A percentile compares a stretch with the other conserved stretches of the same genome.
These are phyloP conservation scores for Talaromyces sp. DNA, from an alignment of 2,329 filamentous ascomycete genomes.

Conservation along the genomic window DNA sequence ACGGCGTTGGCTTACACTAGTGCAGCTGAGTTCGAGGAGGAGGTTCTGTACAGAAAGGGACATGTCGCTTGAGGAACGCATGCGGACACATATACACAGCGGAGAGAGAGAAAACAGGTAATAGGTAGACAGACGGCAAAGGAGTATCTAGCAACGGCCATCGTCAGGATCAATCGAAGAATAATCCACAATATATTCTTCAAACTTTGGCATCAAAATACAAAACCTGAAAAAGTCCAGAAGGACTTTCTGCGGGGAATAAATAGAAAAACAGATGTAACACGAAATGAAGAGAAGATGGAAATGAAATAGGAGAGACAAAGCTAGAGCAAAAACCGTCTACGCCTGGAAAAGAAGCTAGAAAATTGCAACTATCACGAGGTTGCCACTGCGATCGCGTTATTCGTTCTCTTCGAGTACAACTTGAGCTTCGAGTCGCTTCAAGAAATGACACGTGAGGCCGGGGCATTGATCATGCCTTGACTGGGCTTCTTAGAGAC, in stretches of 20 bases:
- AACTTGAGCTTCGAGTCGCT: not conserved
- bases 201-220: conserved; percentile 11
- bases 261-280: conserved; percentile 20
- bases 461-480: conserved; percentile 35
- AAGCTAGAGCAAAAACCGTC: conserved; percentile 11
- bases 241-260: conserved; percentile 13
- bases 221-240: conserved; percentile 11
- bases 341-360: conserved; percentile 8
- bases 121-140: not conserved
- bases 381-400: conserved; percentile 10
- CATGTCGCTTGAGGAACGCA: conserved; percentile 1
- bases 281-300: conserved; percentile 18
- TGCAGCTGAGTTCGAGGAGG: not conserved
- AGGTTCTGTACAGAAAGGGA: conserved; percentile 6
- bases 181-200: not conserved
- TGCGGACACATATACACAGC: not conserved
- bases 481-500: conserved; percentile 41
- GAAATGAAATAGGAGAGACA: conserved; percentile 20
- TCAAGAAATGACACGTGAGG: conserved; percentile 33
- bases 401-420: conserved; percentile 2
- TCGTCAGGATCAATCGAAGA: not conserved
- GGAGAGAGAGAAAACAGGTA: not conserved
- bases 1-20: not conserved
- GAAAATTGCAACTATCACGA: not conserved
- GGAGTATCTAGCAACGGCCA: not conserved